phyloP scores from a whole-genome alignment of 257 asterid genomes.

The Nicotiana obtusifolia region DNA sequence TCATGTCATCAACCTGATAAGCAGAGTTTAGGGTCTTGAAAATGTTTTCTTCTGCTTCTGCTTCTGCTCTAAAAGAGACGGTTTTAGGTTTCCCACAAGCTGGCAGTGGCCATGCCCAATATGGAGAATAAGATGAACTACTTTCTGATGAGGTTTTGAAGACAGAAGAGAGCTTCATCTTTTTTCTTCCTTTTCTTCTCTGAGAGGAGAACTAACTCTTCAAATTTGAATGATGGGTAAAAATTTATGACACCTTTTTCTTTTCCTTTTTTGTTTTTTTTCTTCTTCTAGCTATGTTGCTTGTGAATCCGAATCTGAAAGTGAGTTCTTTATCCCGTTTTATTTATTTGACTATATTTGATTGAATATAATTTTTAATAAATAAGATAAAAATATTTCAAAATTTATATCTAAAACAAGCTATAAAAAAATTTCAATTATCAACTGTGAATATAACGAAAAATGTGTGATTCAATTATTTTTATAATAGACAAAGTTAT shows the following conservation, averaged over 20 bases:
- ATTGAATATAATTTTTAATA: no score
- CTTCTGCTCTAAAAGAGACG: conserved; percentile 43
- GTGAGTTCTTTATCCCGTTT: no score
- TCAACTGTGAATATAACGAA: no score
- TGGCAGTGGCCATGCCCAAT: conserved; percentile 47
- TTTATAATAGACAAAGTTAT: no score
- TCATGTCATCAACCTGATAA: conserved; percentile 7
- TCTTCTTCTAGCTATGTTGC: conserved; percentile 16
- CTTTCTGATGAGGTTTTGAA: conserved; percentile 40
- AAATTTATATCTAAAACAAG: no score
- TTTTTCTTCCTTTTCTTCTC: conserved; percentile 16
- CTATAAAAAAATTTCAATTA: no score
- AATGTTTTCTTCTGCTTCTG: conserved; percentile 8
- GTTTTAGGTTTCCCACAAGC: conserved; percentile 51
- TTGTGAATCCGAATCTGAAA: conserved; percentile 5
- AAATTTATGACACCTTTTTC: background rate
- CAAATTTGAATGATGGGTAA: conserved; percentile 10
- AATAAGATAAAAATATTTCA: no score
- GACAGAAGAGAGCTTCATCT: conserved; percentile 50
- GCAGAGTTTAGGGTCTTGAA: conserved; percentile 34
- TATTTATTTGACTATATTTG: no score
- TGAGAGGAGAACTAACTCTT: conserved; percentile 11
- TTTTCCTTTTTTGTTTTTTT: background rate
- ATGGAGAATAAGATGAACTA: conserved; percentile 11
- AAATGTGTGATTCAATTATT: no score